These are phyloP conservation scores for Breviolum minutum DNA, from an alignment of 73 alveolate genomes.

Conservation along the genomic window DNA sequence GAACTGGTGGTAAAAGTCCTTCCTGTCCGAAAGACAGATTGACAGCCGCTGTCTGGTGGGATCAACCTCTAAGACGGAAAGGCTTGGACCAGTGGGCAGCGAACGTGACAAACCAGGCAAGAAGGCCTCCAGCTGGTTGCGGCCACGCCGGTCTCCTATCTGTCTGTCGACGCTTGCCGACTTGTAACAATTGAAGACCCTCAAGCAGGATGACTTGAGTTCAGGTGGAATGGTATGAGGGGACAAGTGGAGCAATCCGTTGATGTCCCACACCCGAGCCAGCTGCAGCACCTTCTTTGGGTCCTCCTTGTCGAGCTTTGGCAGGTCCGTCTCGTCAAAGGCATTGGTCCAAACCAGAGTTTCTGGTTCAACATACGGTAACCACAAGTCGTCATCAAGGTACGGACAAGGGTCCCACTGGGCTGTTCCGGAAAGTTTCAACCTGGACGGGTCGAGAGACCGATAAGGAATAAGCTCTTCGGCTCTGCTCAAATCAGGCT, in stretches of 20 bases:
- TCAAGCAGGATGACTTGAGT: not conserved
- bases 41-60: not conserved
- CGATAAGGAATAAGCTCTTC: not conserved
- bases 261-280: not conserved
- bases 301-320: not conserved
- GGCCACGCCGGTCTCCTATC: not conserved
- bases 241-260: not conserved
- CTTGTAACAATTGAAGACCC: conserved; percentile 18
- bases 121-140: not conserved
- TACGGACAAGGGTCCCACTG: not conserved
- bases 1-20: conserved; percentile 24
- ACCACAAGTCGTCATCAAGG: not conserved
- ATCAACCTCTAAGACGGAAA: not conserved
- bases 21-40: not conserved
- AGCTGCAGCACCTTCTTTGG: not conserved
- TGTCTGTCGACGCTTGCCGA: not conserved
- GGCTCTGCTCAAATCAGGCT: not conserved
- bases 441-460: not conserved
- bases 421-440: not conserved
- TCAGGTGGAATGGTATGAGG: not conserved
- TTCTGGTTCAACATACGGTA: not conserved
- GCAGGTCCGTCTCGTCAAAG: not conserved
- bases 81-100: not conserved
- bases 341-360: not conserved
- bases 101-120: not conserved